Base-by-base conservation (phyloP, 108 stramenopile genomes). In the Skeletonema costatum region DNA sequence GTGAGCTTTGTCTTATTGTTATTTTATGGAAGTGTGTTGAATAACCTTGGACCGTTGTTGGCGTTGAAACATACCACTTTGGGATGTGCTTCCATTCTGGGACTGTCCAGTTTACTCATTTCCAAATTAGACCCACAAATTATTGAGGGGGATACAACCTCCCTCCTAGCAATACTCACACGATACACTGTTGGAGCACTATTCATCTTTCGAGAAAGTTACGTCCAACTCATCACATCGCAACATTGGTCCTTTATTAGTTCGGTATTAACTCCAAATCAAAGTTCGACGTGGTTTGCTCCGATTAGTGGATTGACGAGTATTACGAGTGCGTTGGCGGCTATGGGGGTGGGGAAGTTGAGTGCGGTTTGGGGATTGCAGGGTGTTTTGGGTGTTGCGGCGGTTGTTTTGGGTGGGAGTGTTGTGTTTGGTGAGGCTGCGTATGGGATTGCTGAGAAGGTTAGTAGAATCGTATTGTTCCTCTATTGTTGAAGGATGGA, bases 281-380 rank as follows among this genome's bases (percentile, higher is more conserved):
- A 85, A 76, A 75, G 77, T 66, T 73, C 77, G 2, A 63, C 50
- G 38, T 85, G 84, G 84, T 85, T 81, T 73, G 79, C 80, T 1
- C 84, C 80, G 9, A 79, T 85, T 70, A 85, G 80, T 51, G 84
- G 84, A 46, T 60, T 85, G 65, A 85, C 84, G n/a, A 77, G 76
- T 44, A 65, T 85, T 5, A 77, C 76, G 38, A 70, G 67, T 30
- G 84, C 84, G 0, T 56, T 77, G 73, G 84, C 76, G 9, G 84
- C 80, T 4, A 59, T 81, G 42, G 63, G 65, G 5, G 84, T 85
- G 41, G 80, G 76, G 21, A 59, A 38, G 32, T 60, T 85, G 67
- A 77, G 65, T 53, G 53, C 31, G 16, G 16, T 41, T 17, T 41
- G 60, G 67, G 84, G 84, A 17, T 60, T 85, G 32, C 32, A 42